Evolutionary conservation across 2,329 filamentous ascomycete genomes (phyloP).

Genomic region (Endoconidiophora laricicola): DNA sequence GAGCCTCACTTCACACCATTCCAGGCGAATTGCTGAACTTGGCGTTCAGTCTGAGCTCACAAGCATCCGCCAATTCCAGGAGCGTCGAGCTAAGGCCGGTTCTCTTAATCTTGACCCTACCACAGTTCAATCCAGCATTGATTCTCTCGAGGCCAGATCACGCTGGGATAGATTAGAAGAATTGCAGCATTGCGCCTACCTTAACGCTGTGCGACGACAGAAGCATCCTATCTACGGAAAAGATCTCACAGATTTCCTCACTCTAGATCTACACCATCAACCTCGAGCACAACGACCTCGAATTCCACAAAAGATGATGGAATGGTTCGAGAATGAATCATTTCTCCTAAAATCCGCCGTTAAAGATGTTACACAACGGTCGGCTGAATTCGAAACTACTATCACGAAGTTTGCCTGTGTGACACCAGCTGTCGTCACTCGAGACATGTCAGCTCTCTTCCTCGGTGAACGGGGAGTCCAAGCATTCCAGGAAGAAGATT

Average conservation of each 20-base stretch:
- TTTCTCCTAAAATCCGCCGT: slow-evolving; percentile 48
- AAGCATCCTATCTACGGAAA: slow-evolving; percentile 68
- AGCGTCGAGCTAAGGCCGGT: slow-evolving; percentile 30
- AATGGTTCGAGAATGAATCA: slow-evolving; percentile 62
- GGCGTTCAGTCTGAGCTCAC: slow-evolving; percentile 3
- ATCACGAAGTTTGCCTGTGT: slow-evolving; percentile 85
- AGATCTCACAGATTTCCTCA: slow-evolving; percentile 58
- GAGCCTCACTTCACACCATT: slow-evolving; percentile 36
- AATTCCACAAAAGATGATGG: slow-evolving; percentile 44
- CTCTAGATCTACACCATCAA: slow-evolving; percentile 41
- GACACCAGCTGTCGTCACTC: slow-evolving; percentile 73
- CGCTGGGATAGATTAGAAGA: slow-evolving; percentile 59
- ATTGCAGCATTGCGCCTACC: slow-evolving; percentile 62
- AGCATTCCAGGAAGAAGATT: slow-evolving; percentile 38
- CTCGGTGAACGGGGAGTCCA: slow-evolving; percentile 44
- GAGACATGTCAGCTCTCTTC: slow-evolving; percentile 53
- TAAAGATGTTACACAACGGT: slow-evolving; percentile 57
- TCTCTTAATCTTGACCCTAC: slow-evolving; percentile 43
- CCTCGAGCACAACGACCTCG: slow-evolving; percentile 44
- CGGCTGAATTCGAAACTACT: slow-evolving; percentile 52
- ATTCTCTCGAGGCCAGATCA: slow-evolving; percentile 54
- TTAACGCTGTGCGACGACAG: slow-evolving; percentile 67
- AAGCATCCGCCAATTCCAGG: neutral
- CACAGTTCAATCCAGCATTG: slow-evolving; percentile 51
- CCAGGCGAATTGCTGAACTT: slow-evolving; percentile 14